Conservation (phyloP, 768 basidiomycete species). For the Russula foetens region DNA sequence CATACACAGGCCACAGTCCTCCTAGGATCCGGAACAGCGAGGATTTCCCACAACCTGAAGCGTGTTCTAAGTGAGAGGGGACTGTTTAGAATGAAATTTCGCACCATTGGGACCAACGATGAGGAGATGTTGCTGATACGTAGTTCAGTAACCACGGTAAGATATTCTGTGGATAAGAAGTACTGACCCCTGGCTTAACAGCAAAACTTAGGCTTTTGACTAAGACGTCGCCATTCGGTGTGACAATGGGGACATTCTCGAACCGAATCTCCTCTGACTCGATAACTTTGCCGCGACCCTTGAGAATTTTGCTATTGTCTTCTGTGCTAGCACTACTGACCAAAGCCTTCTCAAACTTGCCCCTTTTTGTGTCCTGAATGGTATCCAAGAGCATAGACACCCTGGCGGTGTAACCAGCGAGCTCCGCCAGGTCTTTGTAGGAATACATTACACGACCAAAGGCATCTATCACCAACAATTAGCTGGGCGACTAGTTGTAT, state of each 20-base stretch:
- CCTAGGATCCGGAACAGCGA: constrained; percentile 94
- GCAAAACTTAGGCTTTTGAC: constrained; percentile 80
- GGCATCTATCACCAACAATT: constrained; percentile 52
- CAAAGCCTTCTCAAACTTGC: constrained; percentile 83
- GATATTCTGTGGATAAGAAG: background rate
- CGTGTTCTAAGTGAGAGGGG: background rate
- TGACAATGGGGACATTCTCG: constrained; percentile 89
- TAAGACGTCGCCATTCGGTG: constrained; percentile 91
- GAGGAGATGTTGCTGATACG: constrained; percentile 69
- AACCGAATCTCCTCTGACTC: constrained; percentile 88
- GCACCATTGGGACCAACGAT: constrained; percentile 92
- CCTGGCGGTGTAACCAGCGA: constrained; percentile 91
- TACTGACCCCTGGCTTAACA: constrained; percentile 74
- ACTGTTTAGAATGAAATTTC: constrained; percentile 1
- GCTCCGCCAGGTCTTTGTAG: constrained; percentile 92
- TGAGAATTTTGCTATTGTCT: constrained; percentile 68
- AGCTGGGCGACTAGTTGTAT: background rate
- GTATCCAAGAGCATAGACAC: constrained; percentile 86
- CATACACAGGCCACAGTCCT: constrained; percentile 89
- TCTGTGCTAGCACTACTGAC: constrained; percentile 66
- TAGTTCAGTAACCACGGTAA: background rate
- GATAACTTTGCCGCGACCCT: constrained; percentile 68
- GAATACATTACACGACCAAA: constrained; percentile 96
- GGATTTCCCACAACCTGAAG: constrained; percentile 70
- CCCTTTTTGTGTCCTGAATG: constrained; percentile 77